Base-by-base conservation (phyloP, 805 yeast species). In the Candida lessepsii region DNA sequence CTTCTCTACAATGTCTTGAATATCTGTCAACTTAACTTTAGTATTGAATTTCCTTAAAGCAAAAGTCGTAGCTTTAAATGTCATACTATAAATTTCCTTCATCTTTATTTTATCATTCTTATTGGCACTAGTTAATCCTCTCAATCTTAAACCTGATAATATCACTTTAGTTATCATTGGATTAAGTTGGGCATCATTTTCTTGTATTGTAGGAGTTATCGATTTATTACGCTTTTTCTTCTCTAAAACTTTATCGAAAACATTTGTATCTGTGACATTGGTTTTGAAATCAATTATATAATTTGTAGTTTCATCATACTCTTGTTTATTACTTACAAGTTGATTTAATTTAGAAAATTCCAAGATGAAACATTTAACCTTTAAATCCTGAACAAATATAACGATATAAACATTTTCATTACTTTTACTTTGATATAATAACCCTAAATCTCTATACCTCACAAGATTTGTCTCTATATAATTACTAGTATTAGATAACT, bases 51-150 rank as follows among this genome's bases (percentile, higher is more conserved):
- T 70, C 32, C 73, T 47, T 14, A 68, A 49, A 2, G 73, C 61
- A 52, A 70, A 70, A 18, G 58, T 41, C 2, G 73, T 54, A 1
- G 70, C 55, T 39, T 64, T 60, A 40, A 51, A 56, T 1, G 73
- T 66, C 71, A 67, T 67, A 32, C 62, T 67, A 49, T 65, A 67
- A 7, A 67, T 58, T 41, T 69, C 74, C 35, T 65, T 63, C 14
- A 66, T 57, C 24, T 64, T 58, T 13, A 67, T 41, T 37, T 57
- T 61, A 28, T 67, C 70, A 41, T 65, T 65, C 41, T 34, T 37
- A 41, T 38, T 51, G 45, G 45, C 31, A 37, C 16, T 41, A 3
- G 56, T 49, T 24, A 68, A 49, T 5, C 73, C 74, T 29, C 75
- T 56, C 10, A 70, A 57, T 39, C 75, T 54, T 15, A 70, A 52